Percentiles rank a stretch among this genome's conserved stretches.
Conservation (phyloP, 1,139 yeast species). For the Yamadazyma conglobata region DNA sequence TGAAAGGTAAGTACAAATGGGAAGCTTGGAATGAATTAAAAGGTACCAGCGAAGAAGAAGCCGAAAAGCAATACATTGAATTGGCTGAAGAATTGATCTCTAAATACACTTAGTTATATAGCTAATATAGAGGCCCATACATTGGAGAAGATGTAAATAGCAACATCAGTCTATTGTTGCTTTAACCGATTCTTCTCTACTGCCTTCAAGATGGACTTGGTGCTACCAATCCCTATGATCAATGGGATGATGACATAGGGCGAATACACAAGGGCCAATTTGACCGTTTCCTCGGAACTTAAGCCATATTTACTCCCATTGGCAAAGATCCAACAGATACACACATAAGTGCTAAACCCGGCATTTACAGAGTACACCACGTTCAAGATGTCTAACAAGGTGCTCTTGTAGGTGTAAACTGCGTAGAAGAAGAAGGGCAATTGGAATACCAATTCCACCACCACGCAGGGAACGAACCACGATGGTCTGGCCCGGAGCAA, state of each 20-base stretch:
- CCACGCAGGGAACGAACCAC: conserved; percentile 73
- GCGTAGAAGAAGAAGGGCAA: conserved; percentile 64
- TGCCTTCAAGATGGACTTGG: background rate
- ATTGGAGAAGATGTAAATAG: too few relatives aligned
- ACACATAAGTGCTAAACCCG: conserved; percentile 64
- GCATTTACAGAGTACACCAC: conserved; percentile 79
- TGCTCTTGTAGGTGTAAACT: conserved; percentile 15
- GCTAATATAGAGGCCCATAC: too few relatives aligned
- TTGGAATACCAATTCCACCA: conserved; percentile 70
- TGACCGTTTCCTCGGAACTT: conserved; percentile 28
- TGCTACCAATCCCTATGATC: conserved; percentile 25
- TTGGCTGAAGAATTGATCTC: conserved; percentile 67
- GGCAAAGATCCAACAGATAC: conserved; percentile 45
- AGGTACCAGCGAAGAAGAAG: conserved; percentile 86
- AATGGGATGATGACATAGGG: conserved; percentile 71
- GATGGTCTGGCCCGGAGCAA: conserved; percentile 51
- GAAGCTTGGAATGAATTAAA: conserved; percentile 88
- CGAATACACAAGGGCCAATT: conserved; percentile 50
- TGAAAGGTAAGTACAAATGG: conserved; percentile 97
- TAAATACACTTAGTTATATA: conserved; percentile 28
- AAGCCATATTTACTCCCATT: conserved; percentile 36
- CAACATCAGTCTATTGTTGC: background rate
- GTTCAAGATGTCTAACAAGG: conserved; percentile 45
- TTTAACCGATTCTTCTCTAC: conserved; percentile 1
- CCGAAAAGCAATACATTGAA: conserved; percentile 80